Evolutionary conservation across 768 basidiomycete genomes (phyloP).

Genomic region (Pulveroboletus sp.): DNA sequence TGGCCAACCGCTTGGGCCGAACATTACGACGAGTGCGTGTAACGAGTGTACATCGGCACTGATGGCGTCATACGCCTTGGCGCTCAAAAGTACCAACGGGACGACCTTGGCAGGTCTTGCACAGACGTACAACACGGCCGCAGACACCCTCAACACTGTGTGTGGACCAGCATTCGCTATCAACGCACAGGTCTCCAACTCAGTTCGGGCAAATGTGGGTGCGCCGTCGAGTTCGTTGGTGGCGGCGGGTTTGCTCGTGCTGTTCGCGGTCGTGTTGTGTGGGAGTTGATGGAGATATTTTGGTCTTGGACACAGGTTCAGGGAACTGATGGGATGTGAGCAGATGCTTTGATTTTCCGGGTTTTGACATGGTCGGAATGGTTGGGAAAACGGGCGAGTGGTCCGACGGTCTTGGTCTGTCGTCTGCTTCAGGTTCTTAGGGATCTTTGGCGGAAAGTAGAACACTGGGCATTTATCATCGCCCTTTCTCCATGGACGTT

Average conservation of each 20-base stretch:
- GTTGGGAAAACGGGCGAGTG: not conserved
- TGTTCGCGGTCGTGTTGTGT: constrained; percentile 8
- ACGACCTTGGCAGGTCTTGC: constrained; percentile 35
- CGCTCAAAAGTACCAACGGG: constrained; percentile 35
- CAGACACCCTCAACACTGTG: constrained; percentile 37
- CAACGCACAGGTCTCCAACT: constrained; percentile 8
- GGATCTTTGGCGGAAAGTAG: not conserved
- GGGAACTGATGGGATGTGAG: not conserved
- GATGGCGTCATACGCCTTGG: constrained; percentile 49
- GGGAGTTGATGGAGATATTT: constrained; percentile 7
- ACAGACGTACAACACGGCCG: constrained; percentile 47
- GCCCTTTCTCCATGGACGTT: not conserved
- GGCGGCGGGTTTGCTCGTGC: constrained; percentile 9
- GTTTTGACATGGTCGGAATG: not conserved
- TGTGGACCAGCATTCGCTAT: constrained; percentile 52
- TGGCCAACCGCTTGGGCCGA: constrained; percentile 48
- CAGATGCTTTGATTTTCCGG: not conserved
- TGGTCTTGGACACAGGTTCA: not conserved
- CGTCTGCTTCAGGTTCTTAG: not conserved
- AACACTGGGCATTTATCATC: not conserved
- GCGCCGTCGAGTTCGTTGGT: constrained; percentile 6
- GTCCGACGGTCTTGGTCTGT: not conserved
- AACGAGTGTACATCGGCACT: constrained; percentile 58
- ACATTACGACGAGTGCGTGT: constrained; percentile 48
- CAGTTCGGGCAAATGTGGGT: constrained; percentile 1